Percentiles rank a stretch among this genome's conserved stretches.
These are phyloP conservation scores for Penicillium sclerotiorum DNA, from an alignment of 2,329 filamentous ascomycete species.

Conservation along the genomic window DNA sequence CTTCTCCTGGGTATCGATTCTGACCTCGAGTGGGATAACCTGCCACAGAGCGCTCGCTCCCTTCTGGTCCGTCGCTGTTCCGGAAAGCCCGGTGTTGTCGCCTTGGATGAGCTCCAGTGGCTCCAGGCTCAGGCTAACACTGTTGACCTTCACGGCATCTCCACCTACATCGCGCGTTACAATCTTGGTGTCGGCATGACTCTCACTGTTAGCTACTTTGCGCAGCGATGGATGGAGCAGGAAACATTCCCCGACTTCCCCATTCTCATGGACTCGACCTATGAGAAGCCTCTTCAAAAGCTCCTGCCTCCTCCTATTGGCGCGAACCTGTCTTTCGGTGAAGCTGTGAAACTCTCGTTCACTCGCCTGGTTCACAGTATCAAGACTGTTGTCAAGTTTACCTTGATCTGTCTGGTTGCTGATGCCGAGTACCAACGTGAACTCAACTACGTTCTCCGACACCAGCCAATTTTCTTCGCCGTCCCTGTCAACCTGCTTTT, in stretches of 20 bases:
- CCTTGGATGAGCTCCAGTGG: background rate
- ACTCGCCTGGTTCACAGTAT: background rate
- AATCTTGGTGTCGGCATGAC: slow-evolving; percentile 3
- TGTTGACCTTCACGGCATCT: background rate
- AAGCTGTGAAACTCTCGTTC: background rate
- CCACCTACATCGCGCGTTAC: slow-evolving; percentile 5
- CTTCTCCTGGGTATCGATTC: slow-evolving; percentile 3
- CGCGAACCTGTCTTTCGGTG: background rate
- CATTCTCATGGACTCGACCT: slow-evolving; percentile 1
- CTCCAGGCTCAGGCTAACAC: background rate
- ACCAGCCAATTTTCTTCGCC: background rate
- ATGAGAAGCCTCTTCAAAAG: slow-evolving; percentile 1
- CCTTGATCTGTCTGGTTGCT: slow-evolving; percentile 1
- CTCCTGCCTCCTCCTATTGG: slow-evolving; percentile 2
- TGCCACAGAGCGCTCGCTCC: background rate
- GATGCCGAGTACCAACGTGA: slow-evolving; percentile 7
- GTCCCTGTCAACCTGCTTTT: background rate
- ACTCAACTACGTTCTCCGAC: slow-evolving; percentile 1
- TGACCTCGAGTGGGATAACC: slow-evolving; percentile 3
- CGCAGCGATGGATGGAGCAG: slow-evolving; percentile 3
- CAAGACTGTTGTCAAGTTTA: slow-evolving; percentile 1
- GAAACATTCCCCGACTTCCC: background rate
- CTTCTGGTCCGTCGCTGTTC: slow-evolving; percentile 3
- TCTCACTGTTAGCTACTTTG: slow-evolving; percentile 1
- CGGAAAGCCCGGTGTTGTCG: background rate